Evolutionary conservation across 2,329 filamentous ascomycete species (phyloP).

Genomic region (Pezicula radicicola): DNA sequence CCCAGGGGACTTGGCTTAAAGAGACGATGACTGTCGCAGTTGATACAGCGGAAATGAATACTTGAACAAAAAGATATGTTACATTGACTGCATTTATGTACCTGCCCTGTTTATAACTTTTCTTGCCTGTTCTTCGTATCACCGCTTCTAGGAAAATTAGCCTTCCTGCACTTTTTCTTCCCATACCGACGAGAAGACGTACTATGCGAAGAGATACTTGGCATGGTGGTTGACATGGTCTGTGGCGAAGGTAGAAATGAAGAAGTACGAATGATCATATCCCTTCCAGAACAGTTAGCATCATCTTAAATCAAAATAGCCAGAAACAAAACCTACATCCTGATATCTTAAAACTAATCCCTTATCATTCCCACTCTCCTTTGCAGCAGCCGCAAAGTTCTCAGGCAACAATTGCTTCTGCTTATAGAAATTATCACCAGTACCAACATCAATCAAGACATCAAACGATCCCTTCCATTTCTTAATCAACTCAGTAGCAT

Average conservation of each 20-base stretch:
- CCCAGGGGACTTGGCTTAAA: no score
- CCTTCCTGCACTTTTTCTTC: neutral
- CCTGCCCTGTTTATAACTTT: conserved; percentile 17
- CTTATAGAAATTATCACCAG: conserved; percentile 95
- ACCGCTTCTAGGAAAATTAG: conserved; percentile 22
- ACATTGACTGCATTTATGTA: conserved; percentile 1
- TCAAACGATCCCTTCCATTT: conserved; percentile 69
- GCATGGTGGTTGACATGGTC: conserved; percentile 92
- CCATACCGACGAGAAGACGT: conserved; percentile 23
- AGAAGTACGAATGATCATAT: conserved; percentile 98
- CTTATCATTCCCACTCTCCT: conserved; percentile 66
- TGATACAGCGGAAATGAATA: no score
- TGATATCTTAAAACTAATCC: conserved; percentile 82
- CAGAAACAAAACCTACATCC: conserved; percentile 44
- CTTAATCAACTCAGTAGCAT: conserved; percentile 86
- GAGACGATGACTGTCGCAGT: no score
- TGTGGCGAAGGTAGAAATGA: conserved; percentile 85
- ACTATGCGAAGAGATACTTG: conserved; percentile 70
- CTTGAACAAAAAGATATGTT: neutral
- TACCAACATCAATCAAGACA: conserved; percentile 87
- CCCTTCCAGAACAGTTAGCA: conserved; percentile 43
- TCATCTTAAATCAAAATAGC: neutral
- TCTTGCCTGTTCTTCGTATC: conserved; percentile 6
- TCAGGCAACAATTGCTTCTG: conserved; percentile 89
- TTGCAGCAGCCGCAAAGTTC: conserved; percentile 80